Conservation (phyloP, 2,329 filamentous ascomycete genomes). For the Trichoderma sp. region DNA sequence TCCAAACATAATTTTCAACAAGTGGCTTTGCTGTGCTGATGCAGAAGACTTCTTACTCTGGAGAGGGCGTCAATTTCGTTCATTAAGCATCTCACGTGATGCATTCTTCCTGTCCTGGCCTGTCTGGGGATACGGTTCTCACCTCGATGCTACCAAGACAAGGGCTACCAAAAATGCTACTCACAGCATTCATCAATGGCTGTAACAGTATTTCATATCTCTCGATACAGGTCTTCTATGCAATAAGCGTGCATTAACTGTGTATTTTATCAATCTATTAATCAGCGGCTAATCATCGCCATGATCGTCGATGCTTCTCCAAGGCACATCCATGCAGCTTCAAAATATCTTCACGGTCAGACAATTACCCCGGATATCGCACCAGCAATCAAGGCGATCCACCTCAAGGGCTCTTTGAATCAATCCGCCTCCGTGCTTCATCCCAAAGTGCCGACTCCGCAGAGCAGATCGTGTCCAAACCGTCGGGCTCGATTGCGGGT, state of each 20-base stretch:
- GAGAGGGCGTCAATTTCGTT: background rate
- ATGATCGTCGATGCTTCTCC: background rate
- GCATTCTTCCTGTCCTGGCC: background rate
- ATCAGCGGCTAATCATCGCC: background rate
- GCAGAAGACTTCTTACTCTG: background rate
- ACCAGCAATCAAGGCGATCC: background rate
- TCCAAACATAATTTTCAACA: background rate
- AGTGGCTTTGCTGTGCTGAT: background rate
- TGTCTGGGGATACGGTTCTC: background rate
- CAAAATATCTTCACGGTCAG: background rate
- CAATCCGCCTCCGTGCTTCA: background rate
- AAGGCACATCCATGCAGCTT: background rate
- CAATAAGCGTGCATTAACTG: background rate
- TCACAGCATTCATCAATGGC: background rate
- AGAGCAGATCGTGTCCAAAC: background rate
- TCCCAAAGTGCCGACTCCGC: background rate
- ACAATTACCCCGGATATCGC: conserved; percentile 10
- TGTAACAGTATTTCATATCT: background rate
- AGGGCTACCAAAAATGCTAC: background rate
- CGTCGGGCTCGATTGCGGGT: background rate
- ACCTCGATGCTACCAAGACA: background rate
- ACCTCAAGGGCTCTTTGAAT: background rate
- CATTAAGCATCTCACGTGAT: background rate
- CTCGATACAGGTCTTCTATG: background rate
- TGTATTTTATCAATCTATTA: background rate